Evolutionary conservation across 352 stramenopile genomes (phyloP), one percentile per base, ranked within the genome.

Genomic region (Globisporangium heterothallicum): DNA sequence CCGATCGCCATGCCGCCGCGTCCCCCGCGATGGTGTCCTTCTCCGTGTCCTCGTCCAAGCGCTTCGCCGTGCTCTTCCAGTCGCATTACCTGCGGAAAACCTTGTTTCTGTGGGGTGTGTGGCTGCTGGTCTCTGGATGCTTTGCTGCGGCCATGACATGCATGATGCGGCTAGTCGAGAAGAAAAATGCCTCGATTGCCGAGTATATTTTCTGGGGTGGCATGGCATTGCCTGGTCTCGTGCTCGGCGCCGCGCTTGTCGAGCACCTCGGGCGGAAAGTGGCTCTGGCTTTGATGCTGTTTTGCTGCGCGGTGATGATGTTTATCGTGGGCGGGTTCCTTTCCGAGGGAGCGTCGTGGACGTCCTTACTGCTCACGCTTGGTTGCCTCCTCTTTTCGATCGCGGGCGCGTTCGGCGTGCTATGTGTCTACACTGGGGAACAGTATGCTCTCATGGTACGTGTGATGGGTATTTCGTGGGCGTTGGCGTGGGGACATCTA

Each of bases 391-490:
- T 56, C 9, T 41, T 73, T 10, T 61, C 55, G 18, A 56, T 59
- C 24, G 55, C 64, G 6, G 68, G 71, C 6, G 59, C 57, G 1
- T 45, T 77, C 22, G 61, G 63, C 0, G 53, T 58, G 16, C 50
- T 79, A 24, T 68, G 64, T 24, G 48, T 61, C 6, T 77, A 71
- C 43, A 78, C 71, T 1, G 66, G 66, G 16, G 71, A 82, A 45
- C 66, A 75, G 42, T 82, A 78, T 25, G 64, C 66, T 14, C 61
- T 78, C 13, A 61, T 78, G 30, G 71, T 74, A 22, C 64, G 72
- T 40, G 64, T 69, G 8, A 44, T 79, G 24, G 72, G 69, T 16
- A 66, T 78, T 25, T 68, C 63, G 10, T 72, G 63, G 36, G 47
- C 72, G 12, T 49, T 61, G 19, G 69, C 58, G 8, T 68, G 64